Base-by-base conservation (phyloP, 345 rosid species). In the Rhodamnia rubescens region DNA sequence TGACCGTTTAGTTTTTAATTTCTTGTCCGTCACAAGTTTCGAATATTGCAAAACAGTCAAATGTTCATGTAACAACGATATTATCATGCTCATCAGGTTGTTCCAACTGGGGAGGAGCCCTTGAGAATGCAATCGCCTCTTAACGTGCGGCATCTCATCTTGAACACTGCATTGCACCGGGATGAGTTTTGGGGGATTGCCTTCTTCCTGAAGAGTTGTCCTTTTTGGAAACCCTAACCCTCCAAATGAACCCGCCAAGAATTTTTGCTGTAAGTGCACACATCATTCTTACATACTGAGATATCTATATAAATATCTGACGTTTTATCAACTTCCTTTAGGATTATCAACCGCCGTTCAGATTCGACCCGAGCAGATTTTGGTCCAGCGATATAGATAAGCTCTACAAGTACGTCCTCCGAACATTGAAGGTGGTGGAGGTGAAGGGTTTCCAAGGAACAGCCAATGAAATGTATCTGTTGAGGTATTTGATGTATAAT, bases 181-280 rank as follows among this genome's bases (percentile, higher is more conserved):
- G 82, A 87, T 29, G 94, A 91, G 82, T 90, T 86, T 8, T 74
- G 55, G 24, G 96, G 95, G 9, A 87, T 92, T 21, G 87, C 58
- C 16, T 85, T 92, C 81, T 86, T 94, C 86, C 83, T 92, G 0
- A 29, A 80, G 2, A 90, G 92, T n/a, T 91, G 89, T n/a, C 91
- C 85, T 3, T 2, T 15, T 1, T 92, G 5, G 85, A 90, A 49
- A 89, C 83, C 21, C 92, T 94, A 26, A 91, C 91, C 11, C 50
- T 92, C 49, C 88, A 91, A 49, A 82, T 88, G 32, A 86, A 53
- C 58, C 75, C 88, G 24, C 80, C 58, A 29, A 84, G 27, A 26
- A 81, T 78, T 85, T 51, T 92, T 13, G n/a, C 53, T 7, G 96
- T 92, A 83, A 87, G 88, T 86, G 47, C 22, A 11, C 55, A 47